Evolutionary conservation across 1,284 basidiomycete species (phyloP), one percentile per base, ranked within the genome.

Genomic region (Microbotryum saponariae): DNA sequence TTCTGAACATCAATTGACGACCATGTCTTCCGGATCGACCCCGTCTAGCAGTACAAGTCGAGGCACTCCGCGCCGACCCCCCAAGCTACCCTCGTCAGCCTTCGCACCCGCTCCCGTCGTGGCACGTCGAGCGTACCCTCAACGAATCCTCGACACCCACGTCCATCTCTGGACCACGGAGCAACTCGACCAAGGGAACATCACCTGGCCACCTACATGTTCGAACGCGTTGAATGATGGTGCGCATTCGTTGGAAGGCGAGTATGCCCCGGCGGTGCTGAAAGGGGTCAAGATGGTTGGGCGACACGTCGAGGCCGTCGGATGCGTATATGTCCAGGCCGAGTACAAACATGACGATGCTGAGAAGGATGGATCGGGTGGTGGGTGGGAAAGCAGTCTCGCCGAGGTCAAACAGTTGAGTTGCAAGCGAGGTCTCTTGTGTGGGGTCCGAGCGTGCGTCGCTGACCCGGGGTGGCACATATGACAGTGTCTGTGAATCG

Each of bases 401-500:
- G 44, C 56, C 18, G 67, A 68, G 51, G 50, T 68, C 14, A 65
- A 66, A 8, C 25, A 8, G 67, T 31, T 66, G 20, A 56, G 66
- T 48, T 44, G 9, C 55, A 4, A 3, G 25, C 18, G 18, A 44
- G 6, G 29, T 16, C 6, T 20, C 21, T 20, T n/a, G n/a, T 8
- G 8, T 48, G 48, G 18, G 9, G 46, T 29, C 37, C 14, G 16
- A 42, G 16, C 37, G 14, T 14, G 25, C 23, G 52, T 29, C 12
- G 52, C 21, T 31, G 33, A 54, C 31, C 33, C 29, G 4, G 9
- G 21, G 21, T 16, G 16, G 10, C 14, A n/a, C 5, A 46, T 16
- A 4, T 5, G 2, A 6, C 50, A 68, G 66, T 1, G 66, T 68
- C 3, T 64, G 62, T 27, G 25, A 51, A 16, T 58, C 60, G 0